Conservation (phyloP, 2,329 filamentous ascomycete species). For the Metarhizium brunneum region DNA sequence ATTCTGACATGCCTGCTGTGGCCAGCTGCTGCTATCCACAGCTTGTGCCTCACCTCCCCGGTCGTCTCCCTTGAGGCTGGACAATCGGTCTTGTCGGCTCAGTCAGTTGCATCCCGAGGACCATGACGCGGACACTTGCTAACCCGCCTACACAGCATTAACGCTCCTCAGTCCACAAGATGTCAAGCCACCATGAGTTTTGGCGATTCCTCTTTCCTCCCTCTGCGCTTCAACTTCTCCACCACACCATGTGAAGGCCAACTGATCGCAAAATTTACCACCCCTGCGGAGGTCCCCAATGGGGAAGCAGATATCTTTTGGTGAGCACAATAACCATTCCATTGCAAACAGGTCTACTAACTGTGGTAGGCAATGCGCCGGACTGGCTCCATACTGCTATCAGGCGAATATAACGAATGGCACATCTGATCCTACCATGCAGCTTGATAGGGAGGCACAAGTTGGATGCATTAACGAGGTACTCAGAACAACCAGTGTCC, state of each 20-base stretch:
- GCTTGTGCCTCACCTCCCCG: slow-evolving; percentile 1
- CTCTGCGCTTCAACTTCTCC: slow-evolving; percentile 4
- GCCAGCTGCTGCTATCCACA: not conserved
- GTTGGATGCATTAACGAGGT: not conserved
- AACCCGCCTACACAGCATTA: slow-evolving; percentile 1
- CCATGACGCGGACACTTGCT: not conserved
- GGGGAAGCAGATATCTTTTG: slow-evolving; percentile 4
- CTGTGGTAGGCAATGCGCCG: slow-evolving; percentile 3
- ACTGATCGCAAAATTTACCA: slow-evolving; percentile 3
- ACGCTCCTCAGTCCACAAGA: slow-evolving; percentile 1
- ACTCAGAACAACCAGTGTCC: not conserved
- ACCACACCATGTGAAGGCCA: slow-evolving; percentile 3
- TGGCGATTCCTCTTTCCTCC: slow-evolving; percentile 3
- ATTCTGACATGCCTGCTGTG: slow-evolving; percentile 1
- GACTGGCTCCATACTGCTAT: slow-evolving; percentile 1
- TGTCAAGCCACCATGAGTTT: slow-evolving; percentile 6
- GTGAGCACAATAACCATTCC: not conserved
- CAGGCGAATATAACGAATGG: not conserved
- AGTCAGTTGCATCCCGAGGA: not conserved
- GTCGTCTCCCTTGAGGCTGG: not conserved
- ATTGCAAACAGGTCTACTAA: not conserved
- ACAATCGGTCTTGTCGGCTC: not conserved
- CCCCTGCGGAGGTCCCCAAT: slow-evolving; percentile 2
- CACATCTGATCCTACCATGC: not conserved
- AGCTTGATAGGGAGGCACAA: not conserved